Percentiles rank a stretch among this genome's conserved stretches.
Conservation (phyloP, 2,329 filamentous ascomycete species). For the Boeremia exigua region DNA sequence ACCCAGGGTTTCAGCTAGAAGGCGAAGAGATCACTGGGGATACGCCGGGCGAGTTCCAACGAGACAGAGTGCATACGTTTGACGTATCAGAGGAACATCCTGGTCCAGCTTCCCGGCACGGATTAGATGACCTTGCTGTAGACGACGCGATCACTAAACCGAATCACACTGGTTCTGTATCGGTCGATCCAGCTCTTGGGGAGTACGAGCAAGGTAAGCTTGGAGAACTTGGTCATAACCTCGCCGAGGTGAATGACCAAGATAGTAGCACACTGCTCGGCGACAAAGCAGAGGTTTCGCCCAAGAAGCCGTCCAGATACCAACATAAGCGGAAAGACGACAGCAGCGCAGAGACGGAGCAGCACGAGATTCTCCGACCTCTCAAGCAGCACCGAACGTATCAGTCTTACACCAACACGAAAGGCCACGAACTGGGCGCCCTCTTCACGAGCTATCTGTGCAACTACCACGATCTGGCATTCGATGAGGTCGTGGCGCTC, state of each 20-base stretch:
- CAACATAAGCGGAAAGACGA: constrained; percentile 1
- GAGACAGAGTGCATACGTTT: neutral
- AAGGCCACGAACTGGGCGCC: neutral
- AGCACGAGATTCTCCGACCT: neutral
- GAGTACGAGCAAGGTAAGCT: no score
- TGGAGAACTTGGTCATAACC: no score
- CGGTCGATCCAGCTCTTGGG: no score
- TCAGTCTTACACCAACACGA: neutral
- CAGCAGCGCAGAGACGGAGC: neutral
- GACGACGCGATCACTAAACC: no score
- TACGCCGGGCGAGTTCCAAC: neutral
- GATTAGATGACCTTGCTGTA: neutral
- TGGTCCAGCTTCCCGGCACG: neutral
- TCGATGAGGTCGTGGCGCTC: constrained; percentile 5
- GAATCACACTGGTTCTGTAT: no score
- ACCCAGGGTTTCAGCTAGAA: neutral
- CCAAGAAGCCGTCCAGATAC: neutral
- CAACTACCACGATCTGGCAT: neutral
- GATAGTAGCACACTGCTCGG: neutral
- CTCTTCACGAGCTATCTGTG: constrained; percentile 10
- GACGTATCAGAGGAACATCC: neutral
- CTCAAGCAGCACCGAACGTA: neutral
- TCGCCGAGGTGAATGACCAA: no score
- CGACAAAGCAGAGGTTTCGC: neutral
- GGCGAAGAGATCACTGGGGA: neutral